Evolutionary conservation across 208 protist species (phyloP).

Genomic region (Trypanosomatidae sp.): DNA sequence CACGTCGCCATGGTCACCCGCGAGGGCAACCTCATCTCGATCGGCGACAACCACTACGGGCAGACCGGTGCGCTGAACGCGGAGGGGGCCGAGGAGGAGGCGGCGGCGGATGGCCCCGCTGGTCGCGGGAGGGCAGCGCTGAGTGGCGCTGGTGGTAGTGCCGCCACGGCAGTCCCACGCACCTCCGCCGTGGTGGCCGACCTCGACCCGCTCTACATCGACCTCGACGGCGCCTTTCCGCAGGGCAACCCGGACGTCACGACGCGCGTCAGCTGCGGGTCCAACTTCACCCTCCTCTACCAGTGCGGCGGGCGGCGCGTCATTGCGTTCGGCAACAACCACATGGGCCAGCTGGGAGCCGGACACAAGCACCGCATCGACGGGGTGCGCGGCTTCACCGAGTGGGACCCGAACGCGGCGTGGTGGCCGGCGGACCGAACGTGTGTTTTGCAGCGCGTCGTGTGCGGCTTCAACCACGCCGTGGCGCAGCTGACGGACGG

Average conservation of each 20-base stretch:
- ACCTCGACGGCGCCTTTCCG: constrained; percentile 46
- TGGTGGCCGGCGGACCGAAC: constrained; percentile 39
- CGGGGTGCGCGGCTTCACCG: constrained; percentile 40
- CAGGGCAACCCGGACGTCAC: not conserved
- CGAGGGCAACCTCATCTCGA: constrained; percentile 65
- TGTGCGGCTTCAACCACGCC: constrained; percentile 65
- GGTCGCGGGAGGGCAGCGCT: not conserved
- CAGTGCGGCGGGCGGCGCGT: constrained; percentile 41
- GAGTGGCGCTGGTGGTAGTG: too few species aligned
- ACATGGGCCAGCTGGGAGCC: constrained; percentile 71
- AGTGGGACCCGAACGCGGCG: constrained; percentile 48
- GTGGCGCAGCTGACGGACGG: constrained; percentile 46
- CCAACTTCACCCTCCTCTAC: constrained; percentile 72
- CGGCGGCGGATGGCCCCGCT: not conserved
- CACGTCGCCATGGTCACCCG: constrained; percentile 56
- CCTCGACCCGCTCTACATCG: constrained; percentile 45
- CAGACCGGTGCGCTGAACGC: constrained; percentile 34
- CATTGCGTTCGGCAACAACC: constrained; percentile 70
- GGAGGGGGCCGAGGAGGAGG: constrained; percentile 3
- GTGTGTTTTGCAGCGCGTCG: constrained; percentile 31
- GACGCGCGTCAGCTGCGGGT: constrained; percentile 43
- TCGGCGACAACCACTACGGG: constrained; percentile 65
- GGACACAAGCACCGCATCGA: constrained; percentile 57
- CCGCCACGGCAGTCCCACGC: too few species aligned
- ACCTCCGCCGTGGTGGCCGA: constrained; percentile 10